phyloP scores from a whole-genome alignment of 2,329 filamentous ascomycete species.

The Plenodomus biglobosus region DNA sequence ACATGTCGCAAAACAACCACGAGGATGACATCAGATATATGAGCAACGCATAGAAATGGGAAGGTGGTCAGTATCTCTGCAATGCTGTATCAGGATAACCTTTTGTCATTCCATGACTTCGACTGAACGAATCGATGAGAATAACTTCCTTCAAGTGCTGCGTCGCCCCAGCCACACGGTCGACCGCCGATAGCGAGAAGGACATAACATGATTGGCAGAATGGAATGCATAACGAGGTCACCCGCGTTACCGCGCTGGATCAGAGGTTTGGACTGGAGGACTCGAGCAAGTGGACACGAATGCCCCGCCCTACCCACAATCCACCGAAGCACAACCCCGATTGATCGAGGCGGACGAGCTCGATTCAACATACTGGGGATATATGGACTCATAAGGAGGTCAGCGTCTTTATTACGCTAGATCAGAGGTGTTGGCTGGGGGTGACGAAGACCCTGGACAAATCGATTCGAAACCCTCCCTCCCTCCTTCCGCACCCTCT shows the following conservation, averaged over 20 bases:
- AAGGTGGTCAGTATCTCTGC: slow-evolving; percentile 1
- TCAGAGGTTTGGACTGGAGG: neutral
- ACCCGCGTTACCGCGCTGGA: neutral
- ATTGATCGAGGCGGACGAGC: neutral
- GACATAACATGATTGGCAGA: neutral
- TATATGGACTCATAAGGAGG: neutral
- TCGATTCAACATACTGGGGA: neutral
- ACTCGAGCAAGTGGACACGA: neutral
- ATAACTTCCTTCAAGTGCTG: neutral
- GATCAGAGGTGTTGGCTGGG: neutral
- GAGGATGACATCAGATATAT: neutral
- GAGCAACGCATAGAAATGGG: neutral
- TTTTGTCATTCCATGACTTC: neutral
- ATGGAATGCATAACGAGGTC: neutral
- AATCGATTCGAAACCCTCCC: neutral
- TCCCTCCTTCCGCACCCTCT: neutral
- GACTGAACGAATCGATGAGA: neutral
- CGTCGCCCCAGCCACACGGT: neutral
- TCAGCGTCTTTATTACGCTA: neutral
- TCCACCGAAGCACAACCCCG: too few relatives aligned
- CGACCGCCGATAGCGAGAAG: neutral
- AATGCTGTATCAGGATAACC: slow-evolving; percentile 3
- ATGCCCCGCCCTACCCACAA: neutral
- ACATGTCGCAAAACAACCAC: neutral
- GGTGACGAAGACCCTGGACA: neutral